Conservation (phyloP, 2,329 filamentous ascomycete species). For the Magnaporthales sp. region DNA sequence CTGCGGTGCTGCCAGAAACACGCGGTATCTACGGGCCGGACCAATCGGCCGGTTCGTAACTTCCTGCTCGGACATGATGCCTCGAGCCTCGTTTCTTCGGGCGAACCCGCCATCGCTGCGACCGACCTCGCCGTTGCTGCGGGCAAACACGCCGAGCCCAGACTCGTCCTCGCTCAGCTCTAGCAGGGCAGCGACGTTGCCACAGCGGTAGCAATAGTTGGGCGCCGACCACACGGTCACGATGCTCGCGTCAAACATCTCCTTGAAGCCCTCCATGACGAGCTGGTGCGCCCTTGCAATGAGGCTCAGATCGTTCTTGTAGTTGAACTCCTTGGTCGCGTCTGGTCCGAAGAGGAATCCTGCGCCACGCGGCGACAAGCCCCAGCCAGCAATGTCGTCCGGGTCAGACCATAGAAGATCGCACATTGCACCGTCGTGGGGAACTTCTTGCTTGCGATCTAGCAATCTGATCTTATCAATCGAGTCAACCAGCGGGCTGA, state of each 20-base stretch:
- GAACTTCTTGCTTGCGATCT: conserved; percentile 95
- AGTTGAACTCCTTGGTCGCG: conserved; percentile 94
- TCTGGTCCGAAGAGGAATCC: conserved; percentile 94
- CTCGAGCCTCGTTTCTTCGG: conserved; percentile 27
- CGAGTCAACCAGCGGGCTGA: conserved; percentile 84
- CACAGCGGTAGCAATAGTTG: conserved; percentile 94
- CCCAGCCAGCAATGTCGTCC: conserved; percentile 97
- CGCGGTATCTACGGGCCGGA: conserved; percentile 81
- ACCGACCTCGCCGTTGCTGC: conserved; percentile 62
- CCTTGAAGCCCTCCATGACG: conserved; percentile 99
- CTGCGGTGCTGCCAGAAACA: conserved; percentile 95
- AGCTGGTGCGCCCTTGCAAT: conserved; percentile 94
- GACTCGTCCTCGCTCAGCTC: conserved; percentile 83
- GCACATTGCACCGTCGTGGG: conserved; percentile 98
- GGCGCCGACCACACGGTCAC: conserved; percentile 98
- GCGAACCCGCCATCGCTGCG: conserved; percentile 41
- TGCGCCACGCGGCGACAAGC: conserved; percentile 83
- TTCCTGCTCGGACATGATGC: conserved; percentile 26
- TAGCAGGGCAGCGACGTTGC: conserved; percentile 90
- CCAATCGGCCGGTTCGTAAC: conserved; percentile 44
- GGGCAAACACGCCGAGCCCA: conserved; percentile 60
- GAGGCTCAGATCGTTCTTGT: conserved; percentile 83
- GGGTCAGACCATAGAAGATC: conserved; percentile 97
- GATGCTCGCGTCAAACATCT: conserved; percentile 95
- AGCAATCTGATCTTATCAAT: conserved; percentile 93